phyloP scores from a whole-genome alignment of 257 asterid genomes.

The Solanum infundibuliforme region DNA sequence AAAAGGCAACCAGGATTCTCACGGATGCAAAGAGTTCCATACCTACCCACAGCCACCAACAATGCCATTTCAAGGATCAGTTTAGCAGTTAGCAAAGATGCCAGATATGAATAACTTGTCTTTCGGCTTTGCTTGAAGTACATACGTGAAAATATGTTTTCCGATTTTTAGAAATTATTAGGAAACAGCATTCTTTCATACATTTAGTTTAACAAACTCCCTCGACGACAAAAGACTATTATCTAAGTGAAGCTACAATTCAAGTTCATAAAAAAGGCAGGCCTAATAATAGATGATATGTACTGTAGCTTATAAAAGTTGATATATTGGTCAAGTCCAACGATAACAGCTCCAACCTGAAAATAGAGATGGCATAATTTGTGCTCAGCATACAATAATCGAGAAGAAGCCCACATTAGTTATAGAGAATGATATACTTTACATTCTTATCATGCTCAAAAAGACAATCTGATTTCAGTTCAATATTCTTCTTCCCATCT shows the following conservation, averaged over 20 bases:
- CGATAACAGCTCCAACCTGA: conserved; percentile 98
- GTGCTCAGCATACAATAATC: background rate
- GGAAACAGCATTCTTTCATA: background rate
- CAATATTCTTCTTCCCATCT: conserved; percentile 59
- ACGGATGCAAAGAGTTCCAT: conserved; percentile 88
- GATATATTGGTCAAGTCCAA: conserved; percentile 76
- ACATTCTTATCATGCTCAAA: conserved; percentile 78
- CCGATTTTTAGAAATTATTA: background rate
- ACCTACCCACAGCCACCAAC: conserved; percentile 30
- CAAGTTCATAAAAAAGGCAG: background rate
- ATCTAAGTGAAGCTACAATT: background rate
- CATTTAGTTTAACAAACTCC: background rate
- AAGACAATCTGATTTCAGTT: conserved; percentile 41
- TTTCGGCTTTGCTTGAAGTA: background rate
- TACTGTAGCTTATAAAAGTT: conserved; percentile 90
- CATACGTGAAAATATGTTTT: background rate
- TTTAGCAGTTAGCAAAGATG: background rate
- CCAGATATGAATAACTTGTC: background rate
- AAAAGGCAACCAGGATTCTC: conserved; percentile 96
- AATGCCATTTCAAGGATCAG: background rate
- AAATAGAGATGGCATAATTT: conserved; percentile 1
- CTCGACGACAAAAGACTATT: background rate
- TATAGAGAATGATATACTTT: conserved; percentile 1
- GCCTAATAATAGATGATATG: background rate
- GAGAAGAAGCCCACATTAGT: background rate